Conservation (phyloP, 176 grass and related monocot genomes). For the Oryza meyeriana region DNA sequence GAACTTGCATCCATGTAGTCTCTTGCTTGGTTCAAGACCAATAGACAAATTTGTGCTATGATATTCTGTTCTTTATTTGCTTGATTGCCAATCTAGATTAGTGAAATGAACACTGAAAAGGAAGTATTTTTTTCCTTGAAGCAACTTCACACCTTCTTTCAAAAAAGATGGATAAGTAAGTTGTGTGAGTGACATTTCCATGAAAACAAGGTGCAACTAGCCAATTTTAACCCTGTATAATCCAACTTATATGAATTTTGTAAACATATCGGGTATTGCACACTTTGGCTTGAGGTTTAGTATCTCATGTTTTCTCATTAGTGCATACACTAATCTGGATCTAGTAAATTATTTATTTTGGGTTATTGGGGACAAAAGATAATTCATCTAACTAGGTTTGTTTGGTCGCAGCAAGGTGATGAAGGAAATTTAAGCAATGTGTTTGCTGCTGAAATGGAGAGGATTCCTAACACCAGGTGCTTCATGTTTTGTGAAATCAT, state of each 20-base stretch:
- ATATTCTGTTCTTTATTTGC: slow-evolving; percentile 2
- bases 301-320: neutral
- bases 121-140: neutral
- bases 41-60: slow-evolving; percentile 2
- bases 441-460: slow-evolving; percentile 81
- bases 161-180: slow-evolving; percentile 18
- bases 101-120: slow-evolving; percentile 11
- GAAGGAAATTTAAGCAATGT: slow-evolving; percentile 81
- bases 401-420: slow-evolving; percentile 73
- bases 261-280: neutral
- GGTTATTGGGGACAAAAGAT: neutral
- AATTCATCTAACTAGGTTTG: slow-evolving; percentile 27
- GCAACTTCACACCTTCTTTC: neutral
- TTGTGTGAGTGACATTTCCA: neutral
- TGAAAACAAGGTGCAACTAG: neutral
- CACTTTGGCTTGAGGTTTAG: neutral
- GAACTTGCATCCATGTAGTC: neutral
- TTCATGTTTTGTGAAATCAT: slow-evolving; percentile 28
- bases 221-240: neutral
- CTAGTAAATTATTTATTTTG: slow-evolving; percentile 8
- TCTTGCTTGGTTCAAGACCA: slow-evolving; percentile 18
- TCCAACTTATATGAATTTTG: slow-evolving; percentile 2
- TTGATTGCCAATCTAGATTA: slow-evolving; percentile 20
- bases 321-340: slow-evolving; percentile 16
- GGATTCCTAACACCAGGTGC: slow-evolving; percentile 69